Percentiles rank a stretch among this genome's conserved stretches.
Evolutionary conservation across 495 filamentous ascomycete genomes (phyloP).

Genomic region (Aspergillus kassunensis): DNA sequence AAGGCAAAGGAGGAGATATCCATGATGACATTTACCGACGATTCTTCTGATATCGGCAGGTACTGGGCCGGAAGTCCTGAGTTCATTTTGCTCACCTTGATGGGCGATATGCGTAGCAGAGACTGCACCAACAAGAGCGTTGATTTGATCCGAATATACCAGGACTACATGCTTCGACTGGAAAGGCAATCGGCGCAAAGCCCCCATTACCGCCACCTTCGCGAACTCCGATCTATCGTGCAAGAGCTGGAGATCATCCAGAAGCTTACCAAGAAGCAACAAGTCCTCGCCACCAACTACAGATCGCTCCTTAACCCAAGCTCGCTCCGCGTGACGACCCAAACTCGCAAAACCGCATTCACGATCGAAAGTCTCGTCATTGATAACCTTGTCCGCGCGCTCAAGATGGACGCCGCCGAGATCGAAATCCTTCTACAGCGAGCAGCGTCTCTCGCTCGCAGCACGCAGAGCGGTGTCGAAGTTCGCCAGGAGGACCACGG

Average conservation of each 20-base stretch:
- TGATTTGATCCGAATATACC: not conserved
- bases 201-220: not conserved
- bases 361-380: not conserved
- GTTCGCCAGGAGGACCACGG: conserved; percentile 20
- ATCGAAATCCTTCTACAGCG: not conserved
- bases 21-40: not conserved
- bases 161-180: not conserved
- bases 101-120: not conserved
- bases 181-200: not conserved
- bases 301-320: not conserved
- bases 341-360: not conserved
- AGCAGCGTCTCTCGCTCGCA: not conserved
- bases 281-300: not conserved
- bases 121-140: not conserved
- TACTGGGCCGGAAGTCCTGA: not conserved
- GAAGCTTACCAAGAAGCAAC: not conserved
- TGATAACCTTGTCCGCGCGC: not conserved
- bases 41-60: not conserved
- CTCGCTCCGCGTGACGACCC: not conserved
- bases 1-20: not conserved
- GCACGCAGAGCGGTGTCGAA: not conserved
- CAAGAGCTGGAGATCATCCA: not conserved
- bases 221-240: not conserved
- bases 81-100: not conserved
- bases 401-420: not conserved